These are phyloP conservation scores for Phytophthora lateralis DNA, from an alignment of 352 stramenopile species.

Conservation along the genomic window DNA sequence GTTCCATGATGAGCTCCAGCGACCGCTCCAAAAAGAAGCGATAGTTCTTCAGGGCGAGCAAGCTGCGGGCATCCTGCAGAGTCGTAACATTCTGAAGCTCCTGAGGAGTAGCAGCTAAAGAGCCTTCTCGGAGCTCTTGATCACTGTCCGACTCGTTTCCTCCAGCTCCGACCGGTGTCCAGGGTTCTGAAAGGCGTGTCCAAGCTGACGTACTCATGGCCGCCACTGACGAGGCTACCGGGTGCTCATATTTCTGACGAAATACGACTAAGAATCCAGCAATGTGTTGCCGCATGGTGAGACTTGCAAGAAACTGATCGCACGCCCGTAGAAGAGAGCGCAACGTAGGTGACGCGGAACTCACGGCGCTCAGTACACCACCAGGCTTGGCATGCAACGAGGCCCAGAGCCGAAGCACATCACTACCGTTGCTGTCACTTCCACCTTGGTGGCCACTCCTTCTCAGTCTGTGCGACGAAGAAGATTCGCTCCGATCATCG, in stretches of 20 bases:
- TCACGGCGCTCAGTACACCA: conserved; percentile 39
- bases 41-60: conserved; percentile 74
- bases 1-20: conserved; percentile 54
- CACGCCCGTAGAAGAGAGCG: conserved; percentile 46
- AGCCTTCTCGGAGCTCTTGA: conserved; percentile 33
- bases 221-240: conserved; percentile 7
- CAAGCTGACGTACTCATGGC: conserved; percentile 31
- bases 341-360: conserved; percentile 32
- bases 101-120: conserved; percentile 24
- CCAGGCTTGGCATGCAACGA: conserved; percentile 48
- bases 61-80: conserved; percentile 54
- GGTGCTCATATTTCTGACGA: conserved; percentile 55
- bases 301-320: conserved; percentile 52
- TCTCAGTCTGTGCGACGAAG: conserved; percentile 28
- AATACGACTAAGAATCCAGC: conserved; percentile 52
- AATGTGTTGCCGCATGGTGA: conserved; percentile 49
- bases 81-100: conserved; percentile 43
- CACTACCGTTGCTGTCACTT: conserved; percentile 22
- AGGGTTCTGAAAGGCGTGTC: conserved; percentile 40
- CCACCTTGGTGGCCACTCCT: conserved; percentile 19
- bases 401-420: conserved; percentile 36
- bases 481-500: conserved; percentile 36
- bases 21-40: conserved; percentile 75
- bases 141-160: conserved; percentile 35
- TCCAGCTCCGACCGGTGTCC: conserved; percentile 11